Base-by-base conservation (phyloP, 1,284 basidiomycete species). In the Apiotrichum mycotoxinovorans region DNA sequence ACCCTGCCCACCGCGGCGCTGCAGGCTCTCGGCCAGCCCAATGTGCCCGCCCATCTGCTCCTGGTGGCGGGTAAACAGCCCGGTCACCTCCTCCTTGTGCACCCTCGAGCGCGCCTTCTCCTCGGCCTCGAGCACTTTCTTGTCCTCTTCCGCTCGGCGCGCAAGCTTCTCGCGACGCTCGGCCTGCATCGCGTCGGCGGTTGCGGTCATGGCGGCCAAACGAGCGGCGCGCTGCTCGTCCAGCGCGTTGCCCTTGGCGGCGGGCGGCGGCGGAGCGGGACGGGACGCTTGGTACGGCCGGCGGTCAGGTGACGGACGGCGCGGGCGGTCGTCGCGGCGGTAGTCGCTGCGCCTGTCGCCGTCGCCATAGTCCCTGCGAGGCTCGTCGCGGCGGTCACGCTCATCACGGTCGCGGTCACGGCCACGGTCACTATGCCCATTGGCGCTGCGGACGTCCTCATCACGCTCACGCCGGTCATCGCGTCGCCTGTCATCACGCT, bases 141-240 rank as follows among this genome's bases (percentile, higher is more conserved):
- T 56, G 40, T 75, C 72, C 58, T 73, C 65, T 35, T 68, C 66
- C 5, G 53, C 69, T 9, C 74, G 63, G 23, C 60, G 56, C 9
- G 71, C 69, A 1, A 78, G 64, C 22, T 63, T 57, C 43, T 67
- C 61, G 2, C 63, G 62, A 4, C 76, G 69, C 33, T 70, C 61
- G 3, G 62, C 46, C 34, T 75, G 60, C 18, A 92, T 81, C 18
- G 77, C 72, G 26, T 79, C 74, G 1, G 93, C 93, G 62, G 87
- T 84, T 1, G 82, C 74, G 26, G 85, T 79, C 93, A 97, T 96
- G 12, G 89, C 88, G 0, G 89, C 91, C 20, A 97, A 80, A 33
- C 87, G 85, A 23, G 89, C 88, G 2, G 86, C 86, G 33, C 91
- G 87, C 53, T 87, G 85, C 1, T 84, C 82, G 45, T 80, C 79